Evolutionary conservation across 176 grass and related monocot genomes (phyloP).

Genomic region (Cenchrus purpureus): DNA sequence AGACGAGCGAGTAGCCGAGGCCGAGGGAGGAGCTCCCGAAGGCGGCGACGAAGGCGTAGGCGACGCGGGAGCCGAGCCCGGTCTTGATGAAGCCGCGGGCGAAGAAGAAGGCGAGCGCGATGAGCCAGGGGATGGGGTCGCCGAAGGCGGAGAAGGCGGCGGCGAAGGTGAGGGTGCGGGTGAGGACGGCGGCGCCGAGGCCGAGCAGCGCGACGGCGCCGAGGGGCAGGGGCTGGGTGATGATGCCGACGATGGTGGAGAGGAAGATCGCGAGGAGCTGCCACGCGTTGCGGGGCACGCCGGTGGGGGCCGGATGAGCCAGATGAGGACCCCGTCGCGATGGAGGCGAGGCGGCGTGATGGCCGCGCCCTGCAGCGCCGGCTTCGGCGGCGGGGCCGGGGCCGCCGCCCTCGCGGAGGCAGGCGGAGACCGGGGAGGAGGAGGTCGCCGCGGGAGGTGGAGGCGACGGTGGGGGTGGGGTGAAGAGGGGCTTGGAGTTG

Average conservation of each 20-base stretch:
- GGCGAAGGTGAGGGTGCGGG: conserved; percentile 82
- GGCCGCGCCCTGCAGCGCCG: conserved; percentile 66
- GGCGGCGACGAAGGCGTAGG: conserved; percentile 87
- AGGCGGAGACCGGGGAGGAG: background rate
- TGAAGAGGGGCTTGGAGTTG: conserved; percentile 25
- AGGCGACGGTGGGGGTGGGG: background rate
- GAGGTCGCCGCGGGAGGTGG: background rate
- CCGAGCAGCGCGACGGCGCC: conserved; percentile 91
- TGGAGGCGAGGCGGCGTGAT: conserved; percentile 64
- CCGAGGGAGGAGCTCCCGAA: conserved; percentile 87
- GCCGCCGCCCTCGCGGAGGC: background rate
- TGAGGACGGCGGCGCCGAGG: conserved; percentile 88
- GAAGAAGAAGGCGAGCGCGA: conserved; percentile 99
- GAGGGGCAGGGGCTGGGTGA: conserved; percentile 93
- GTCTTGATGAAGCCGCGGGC: conserved; percentile 97
- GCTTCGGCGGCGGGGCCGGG: conserved; percentile 41
- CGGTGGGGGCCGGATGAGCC: conserved; percentile 73
- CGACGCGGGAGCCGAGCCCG: conserved; percentile 78
- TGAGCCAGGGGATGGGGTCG: conserved; percentile 97
- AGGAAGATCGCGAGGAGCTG: conserved; percentile 92
- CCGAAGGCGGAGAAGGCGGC: conserved; percentile 96
- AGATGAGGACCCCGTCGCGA: conserved; percentile 69
- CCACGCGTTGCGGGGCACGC: conserved; percentile 85
- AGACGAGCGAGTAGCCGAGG: conserved; percentile 91
- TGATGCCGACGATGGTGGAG: conserved; percentile 96